A percentile compares a stretch with the other conserved stretches of the same genome.
Conservation (phyloP, 2,329 filamentous ascomycete species). For the Huntiella abstrusa region DNA sequence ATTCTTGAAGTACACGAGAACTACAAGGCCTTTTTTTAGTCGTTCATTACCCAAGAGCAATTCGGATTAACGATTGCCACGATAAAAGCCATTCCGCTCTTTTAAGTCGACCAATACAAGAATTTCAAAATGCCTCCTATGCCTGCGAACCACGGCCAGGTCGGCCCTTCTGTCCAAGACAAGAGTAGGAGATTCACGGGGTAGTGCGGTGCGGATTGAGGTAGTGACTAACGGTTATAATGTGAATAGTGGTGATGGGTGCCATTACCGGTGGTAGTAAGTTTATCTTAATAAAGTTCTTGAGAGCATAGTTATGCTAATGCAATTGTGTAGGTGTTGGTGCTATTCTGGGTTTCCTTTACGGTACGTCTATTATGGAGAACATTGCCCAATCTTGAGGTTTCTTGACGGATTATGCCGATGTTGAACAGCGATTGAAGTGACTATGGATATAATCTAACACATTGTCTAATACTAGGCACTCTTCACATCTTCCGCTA, state of each 20-base stretch:
- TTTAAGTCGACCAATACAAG: too few relatives aligned
- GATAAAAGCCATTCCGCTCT: too few relatives aligned
- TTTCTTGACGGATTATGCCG: neutral
- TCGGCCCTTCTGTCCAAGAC: slow-evolving; percentile 21
- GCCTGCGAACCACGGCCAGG: slow-evolving; percentile 19
- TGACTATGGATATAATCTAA: slow-evolving; percentile 11
- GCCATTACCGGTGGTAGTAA: slow-evolving; percentile 96
- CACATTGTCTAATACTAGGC: slow-evolving; percentile 29
- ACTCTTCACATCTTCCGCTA: slow-evolving; percentile 90
- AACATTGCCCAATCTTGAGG: too few relatives aligned
- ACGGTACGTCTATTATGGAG: slow-evolving; percentile 38
- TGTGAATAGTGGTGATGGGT: slow-evolving; percentile 76
- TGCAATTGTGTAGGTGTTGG: slow-evolving; percentile 54
- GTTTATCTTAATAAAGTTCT: slow-evolving; percentile 20
- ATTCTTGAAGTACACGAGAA: too few relatives aligned
- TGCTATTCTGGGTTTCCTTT: slow-evolving; percentile 93
- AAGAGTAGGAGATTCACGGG: slow-evolving; percentile 25
- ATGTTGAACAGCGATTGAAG: slow-evolving; percentile 1
- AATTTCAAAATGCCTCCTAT: slow-evolving; percentile 22
- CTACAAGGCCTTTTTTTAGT: too few relatives aligned
- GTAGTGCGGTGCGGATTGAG: too few relatives aligned
- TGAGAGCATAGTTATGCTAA: neutral
- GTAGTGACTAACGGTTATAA: too few relatives aligned
- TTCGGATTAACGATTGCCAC: too few relatives aligned
- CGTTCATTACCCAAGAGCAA: too few relatives aligned